These are phyloP conservation scores for Claviceps digitariae DNA, from an alignment of 2,329 filamentous ascomycete genomes.

Conservation along the genomic window DNA sequence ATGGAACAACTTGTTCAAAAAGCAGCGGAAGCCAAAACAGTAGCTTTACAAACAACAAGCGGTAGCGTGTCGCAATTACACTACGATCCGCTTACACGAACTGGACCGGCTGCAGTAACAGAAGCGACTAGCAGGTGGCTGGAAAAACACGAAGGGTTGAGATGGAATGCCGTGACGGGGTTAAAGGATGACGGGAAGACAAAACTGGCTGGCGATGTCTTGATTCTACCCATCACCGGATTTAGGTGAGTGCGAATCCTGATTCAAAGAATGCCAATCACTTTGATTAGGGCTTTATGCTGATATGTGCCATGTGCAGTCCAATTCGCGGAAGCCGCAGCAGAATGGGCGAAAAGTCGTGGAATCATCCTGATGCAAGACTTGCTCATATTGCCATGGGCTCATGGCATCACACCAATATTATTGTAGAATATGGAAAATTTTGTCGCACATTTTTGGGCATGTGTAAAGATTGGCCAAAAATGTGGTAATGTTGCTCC, in stretches of 20 bases:
- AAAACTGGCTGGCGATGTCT: slow-evolving; percentile 10
- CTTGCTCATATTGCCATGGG: slow-evolving; percentile 10
- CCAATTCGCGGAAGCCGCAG: slow-evolving; percentile 7
- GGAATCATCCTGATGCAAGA: slow-evolving; percentile 9
- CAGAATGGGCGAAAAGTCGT: slow-evolving; percentile 11
- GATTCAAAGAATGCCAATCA: neutral
- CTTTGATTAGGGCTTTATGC: neutral
- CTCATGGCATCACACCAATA: slow-evolving; percentile 10
- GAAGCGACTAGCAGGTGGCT: slow-evolving; percentile 10
- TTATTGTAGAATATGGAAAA: slow-evolving; percentile 10
- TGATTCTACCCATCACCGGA: slow-evolving; percentile 11
- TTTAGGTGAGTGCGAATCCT: slow-evolving; percentile 9
- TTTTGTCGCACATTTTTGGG: slow-evolving; percentile 11
- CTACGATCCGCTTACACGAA: slow-evolving; percentile 10
- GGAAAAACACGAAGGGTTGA: slow-evolving; percentile 7
- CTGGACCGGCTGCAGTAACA: slow-evolving; percentile 12
- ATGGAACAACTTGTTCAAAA: slow-evolving; percentile 7
- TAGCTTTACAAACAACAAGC: neutral
- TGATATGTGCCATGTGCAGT: neutral
- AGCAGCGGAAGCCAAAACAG: slow-evolving; percentile 1
- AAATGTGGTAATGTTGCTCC: slow-evolving; percentile 4
- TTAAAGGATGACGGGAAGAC: slow-evolving; percentile 9
- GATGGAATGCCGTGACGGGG: slow-evolving; percentile 11
- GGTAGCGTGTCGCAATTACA: neutral
- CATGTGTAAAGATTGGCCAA: slow-evolving; percentile 10